Evolutionary conservation across 139 green algal genomes (phyloP).

Genomic region (Chara braunii): DNA sequence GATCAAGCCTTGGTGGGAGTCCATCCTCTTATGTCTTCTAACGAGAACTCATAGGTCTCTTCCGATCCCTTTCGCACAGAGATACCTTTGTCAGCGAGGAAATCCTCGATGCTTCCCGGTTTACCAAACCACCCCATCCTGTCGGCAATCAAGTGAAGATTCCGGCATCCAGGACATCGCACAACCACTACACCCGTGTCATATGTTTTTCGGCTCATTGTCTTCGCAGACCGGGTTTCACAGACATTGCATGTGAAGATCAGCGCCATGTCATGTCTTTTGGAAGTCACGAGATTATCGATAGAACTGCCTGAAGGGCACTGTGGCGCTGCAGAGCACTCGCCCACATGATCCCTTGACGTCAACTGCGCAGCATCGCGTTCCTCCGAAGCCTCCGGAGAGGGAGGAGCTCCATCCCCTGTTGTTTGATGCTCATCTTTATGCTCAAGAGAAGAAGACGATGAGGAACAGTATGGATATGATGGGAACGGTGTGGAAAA

Average conservation of each 20-base stretch:
- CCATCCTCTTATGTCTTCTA: constrained; percentile 19
- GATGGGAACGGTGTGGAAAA: no score
- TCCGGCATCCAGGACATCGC: constrained; percentile 50
- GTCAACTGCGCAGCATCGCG: no score
- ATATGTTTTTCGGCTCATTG: constrained; percentile 51
- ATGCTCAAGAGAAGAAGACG: no score
- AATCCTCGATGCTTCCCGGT: constrained; percentile 20
- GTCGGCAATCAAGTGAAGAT: constrained; percentile 60
- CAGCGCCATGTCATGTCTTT: constrained; percentile 27
- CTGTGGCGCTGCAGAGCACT: no score
- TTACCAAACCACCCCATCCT: constrained; percentile 54
- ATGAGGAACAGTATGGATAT: no score
- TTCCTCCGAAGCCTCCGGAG: no score
- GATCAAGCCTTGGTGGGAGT: no score
- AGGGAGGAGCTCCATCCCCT: no score
- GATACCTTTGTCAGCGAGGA: constrained; percentile 6
- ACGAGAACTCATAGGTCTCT: constrained; percentile 23
- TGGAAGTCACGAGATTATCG: no score
- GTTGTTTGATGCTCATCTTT: no score
- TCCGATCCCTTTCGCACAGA: constrained; percentile 8
- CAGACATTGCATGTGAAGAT: constrained; percentile 37
- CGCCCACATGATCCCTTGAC: no score
- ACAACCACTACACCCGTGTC: constrained; percentile 57
- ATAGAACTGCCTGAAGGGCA: no score
- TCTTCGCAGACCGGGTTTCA: constrained; percentile 50